Base-by-base conservation (phyloP, 805 yeast genomes). In the Schwanniomyces yamadae region DNA sequence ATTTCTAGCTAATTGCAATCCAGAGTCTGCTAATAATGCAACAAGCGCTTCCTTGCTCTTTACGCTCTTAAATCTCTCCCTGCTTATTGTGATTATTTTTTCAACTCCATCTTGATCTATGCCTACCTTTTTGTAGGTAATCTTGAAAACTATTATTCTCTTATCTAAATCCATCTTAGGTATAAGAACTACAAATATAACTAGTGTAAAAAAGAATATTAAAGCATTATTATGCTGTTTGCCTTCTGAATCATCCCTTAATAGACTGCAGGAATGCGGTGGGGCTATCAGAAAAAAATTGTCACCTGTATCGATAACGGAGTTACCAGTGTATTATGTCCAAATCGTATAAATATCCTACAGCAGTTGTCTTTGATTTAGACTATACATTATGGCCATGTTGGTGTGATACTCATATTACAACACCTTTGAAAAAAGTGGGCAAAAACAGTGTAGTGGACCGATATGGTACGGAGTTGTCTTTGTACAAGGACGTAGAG, bases 341-440 rank as follows among this genome's bases (percentile, higher is more conserved):
- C 10, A 26, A 28, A 14, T 10, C 28, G 6, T 37, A 33, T 28
- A 39, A 37, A 13, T 62, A 61, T 36, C 69, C 69, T 3, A 41
- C 41, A 7, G 80, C 77, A 1, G 80, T 82, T 8, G 89, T 84
- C 0, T 82, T 84, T 53, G 93, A 84, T 46, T 60, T 84, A 28
- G 93, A 84, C 54, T 84, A 79, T 50, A 84, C 93, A 0, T 57
- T 84, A 22, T 84, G 93, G 93, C 90, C 84, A 34, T 78, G 82
- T 42, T 84, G 90, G 90, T 83, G 90, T 56, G 90, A 84, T 48
- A 82, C 87, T 1, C 90, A 84, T 50, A 68, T 84, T 14, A 55
- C 66, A 2, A 61, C 76, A 6, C 90, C 90, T 0, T 39, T 81
- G 15, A 65, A 63, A 36, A 50, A 64, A n/a, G 37, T 42, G 13